Percentiles rank a stretch among this genome's conserved stretches.
These are phyloP conservation scores for Starmerella vaccinii DNA, from an alignment of 805 yeast species.

Conservation along the genomic window DNA sequence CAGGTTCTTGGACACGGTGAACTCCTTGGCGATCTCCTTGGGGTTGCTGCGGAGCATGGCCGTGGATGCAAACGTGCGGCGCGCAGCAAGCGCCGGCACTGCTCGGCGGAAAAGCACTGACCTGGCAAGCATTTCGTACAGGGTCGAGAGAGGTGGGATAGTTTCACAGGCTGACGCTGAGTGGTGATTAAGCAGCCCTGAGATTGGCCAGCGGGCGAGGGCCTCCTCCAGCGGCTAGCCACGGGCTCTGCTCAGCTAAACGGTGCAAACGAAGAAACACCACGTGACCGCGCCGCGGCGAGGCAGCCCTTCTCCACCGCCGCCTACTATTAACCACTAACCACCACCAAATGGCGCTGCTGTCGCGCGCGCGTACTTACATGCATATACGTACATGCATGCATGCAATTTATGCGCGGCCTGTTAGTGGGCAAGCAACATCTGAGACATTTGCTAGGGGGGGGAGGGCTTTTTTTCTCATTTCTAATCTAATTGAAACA, in stretches of 20 bases:
- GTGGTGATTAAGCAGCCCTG: slow-evolving; percentile 8
- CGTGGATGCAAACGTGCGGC: slow-evolving; percentile 17
- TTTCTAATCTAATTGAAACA: too few species aligned
- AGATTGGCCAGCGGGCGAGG: slow-evolving; percentile 5
- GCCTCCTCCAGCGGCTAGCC: too few species aligned
- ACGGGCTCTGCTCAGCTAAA: background rate
- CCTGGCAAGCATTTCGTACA: slow-evolving; percentile 16
- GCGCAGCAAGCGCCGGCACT: slow-evolving; percentile 12
- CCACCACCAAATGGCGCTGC: too few species aligned
- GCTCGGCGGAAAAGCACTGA: slow-evolving; percentile 16
- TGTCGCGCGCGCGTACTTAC: too few species aligned
- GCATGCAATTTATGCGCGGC: too few species aligned
- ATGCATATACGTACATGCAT: too few species aligned
- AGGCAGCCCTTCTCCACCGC: too few species aligned
- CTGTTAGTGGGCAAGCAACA: too few species aligned
- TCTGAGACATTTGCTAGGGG: too few species aligned
- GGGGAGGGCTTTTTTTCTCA: too few species aligned
- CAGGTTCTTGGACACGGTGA: slow-evolving; percentile 32
- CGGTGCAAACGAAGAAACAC: background rate
- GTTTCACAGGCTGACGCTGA: background rate
- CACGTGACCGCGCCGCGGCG: slow-evolving; percentile 1
- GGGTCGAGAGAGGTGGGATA: slow-evolving; percentile 1
- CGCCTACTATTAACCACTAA: too few species aligned
- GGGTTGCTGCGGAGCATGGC: slow-evolving; percentile 8
- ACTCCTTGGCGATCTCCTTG: slow-evolving; percentile 20